Base-by-base conservation (phyloP, 169 alveolate species). In the Plasmodium falciparum region DNA sequence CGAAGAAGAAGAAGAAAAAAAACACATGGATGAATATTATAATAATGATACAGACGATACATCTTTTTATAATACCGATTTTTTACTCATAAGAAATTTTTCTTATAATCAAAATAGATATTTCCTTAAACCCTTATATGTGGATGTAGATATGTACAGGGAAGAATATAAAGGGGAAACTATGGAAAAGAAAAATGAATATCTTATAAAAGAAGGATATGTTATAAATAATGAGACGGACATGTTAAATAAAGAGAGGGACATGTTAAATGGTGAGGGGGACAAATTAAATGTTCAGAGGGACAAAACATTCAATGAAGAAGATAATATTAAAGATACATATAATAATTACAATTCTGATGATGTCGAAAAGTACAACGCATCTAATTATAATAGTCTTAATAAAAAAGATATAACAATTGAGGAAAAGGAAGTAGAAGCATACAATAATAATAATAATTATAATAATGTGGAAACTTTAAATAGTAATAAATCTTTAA, bases 41-140 rank as follows among this genome's bases (percentile, higher is more conserved):
- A 1, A 26, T 61, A 17, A 59, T 29, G 26, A 17, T 17, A 4
- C 22, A 47, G 8, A 6, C 67, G 13, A 9, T 11, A n/a, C 62
- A n/a, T 52, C 62, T 11, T 83, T 83, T 56, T 83, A 83, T 54
- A 17, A 83, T 12, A 69, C 91, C 15, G 91, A 83, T 26, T 83
- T 83, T 15, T 49, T 83, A 22, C 91, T 83, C 26, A 56, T 83
- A 83, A 67, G 91, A 59, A 83, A 47, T 72, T 6, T 56, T 9
- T 29, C 49, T 13, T 45, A 43, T n/a, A 43, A 15, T 12, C 6
- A 22, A 15, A 39, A 13, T 7, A 67, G 52, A 17, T 26, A 52
- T 69, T 83, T 58, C 20, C 2, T 83, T n/a, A 83, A 83, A 62
- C 91, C 91, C 2, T 47, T 83, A 13, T 73, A 83, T 50, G 85